phyloP scores from a whole-genome alignment of 768 basidiomycete species.

The Antrodiella citrinella region DNA sequence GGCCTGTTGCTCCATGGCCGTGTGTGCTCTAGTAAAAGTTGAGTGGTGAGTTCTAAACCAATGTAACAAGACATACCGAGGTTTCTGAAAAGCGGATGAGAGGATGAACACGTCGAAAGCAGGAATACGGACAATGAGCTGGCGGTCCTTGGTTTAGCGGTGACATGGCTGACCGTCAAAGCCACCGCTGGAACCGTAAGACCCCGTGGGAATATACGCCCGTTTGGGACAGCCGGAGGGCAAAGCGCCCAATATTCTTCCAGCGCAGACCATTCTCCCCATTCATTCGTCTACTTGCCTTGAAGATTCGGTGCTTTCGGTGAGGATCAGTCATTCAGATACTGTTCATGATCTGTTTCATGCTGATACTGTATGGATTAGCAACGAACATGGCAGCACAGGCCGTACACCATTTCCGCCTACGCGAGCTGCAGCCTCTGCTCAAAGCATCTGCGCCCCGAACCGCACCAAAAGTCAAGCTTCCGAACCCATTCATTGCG shows the following conservation, averaged over 20 bases:
- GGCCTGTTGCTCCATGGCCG: constrained; percentile 63
- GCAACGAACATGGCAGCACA: constrained; percentile 19
- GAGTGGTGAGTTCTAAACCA: too few relatives aligned
- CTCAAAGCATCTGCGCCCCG: constrained; percentile 2
- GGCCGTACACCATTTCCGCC: constrained; percentile 37
- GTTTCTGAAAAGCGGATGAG: not conserved
- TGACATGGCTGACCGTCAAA: not conserved
- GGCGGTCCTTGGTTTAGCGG: not conserved
- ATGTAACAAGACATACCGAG: not conserved
- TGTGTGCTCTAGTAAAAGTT: too few relatives aligned
- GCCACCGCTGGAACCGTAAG: too few relatives aligned
- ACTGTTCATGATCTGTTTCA: too few relatives aligned
- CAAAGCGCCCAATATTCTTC: too few relatives aligned
- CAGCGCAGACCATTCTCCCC: too few relatives aligned
- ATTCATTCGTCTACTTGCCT: too few relatives aligned
- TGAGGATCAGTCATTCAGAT: too few relatives aligned
- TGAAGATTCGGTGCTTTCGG: too few relatives aligned
- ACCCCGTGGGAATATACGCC: not conserved
- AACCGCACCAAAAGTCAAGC: constrained; percentile 14
- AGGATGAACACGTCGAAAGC: not conserved
- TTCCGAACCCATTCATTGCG: constrained; percentile 68
- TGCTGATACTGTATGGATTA: too few relatives aligned
- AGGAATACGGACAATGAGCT: not conserved
- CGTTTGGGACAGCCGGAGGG: too few relatives aligned
- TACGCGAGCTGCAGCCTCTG: constrained; percentile 29